Evolutionary conservation across 2,329 filamentous ascomycete species (phyloP).

Genomic region (Huntiella bhutanensis): DNA sequence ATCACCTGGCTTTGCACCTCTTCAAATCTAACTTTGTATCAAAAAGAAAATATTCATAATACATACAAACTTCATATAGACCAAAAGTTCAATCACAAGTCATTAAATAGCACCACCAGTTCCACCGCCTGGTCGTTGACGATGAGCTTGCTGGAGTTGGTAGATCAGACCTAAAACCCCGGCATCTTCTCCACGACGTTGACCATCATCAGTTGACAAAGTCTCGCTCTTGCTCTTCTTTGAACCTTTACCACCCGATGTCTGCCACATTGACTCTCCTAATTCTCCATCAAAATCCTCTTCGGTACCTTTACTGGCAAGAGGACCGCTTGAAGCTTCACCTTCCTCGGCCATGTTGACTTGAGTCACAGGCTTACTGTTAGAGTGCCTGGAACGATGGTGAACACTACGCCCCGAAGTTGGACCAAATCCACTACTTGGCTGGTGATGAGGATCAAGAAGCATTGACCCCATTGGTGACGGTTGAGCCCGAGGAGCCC

Average conservation of each 20-base stretch:
- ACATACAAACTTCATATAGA: background rate
- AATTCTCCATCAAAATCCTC: constrained; percentile 33
- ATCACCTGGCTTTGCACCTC: no score
- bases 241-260: constrained; percentile 27
- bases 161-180: constrained; percentile 40
- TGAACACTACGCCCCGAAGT: constrained; percentile 28
- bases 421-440: constrained; percentile 25
- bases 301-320: constrained; percentile 18
- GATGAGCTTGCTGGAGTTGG: constrained; percentile 38
- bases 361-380: background rate
- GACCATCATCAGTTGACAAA: constrained; percentile 14
- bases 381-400: constrained; percentile 13
- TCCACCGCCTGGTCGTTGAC: constrained; percentile 24
- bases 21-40: no score
- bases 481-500: constrained; percentile 41
- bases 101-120: constrained; percentile 17
- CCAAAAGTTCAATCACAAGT: background rate
- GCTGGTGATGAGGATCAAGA: constrained; percentile 59
- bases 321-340: background rate
- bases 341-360: background rate
- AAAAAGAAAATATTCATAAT: background rate
- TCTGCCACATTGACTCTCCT: constrained; percentile 42
- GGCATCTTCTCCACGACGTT: constrained; percentile 24
- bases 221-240: constrained; percentile 14
- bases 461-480: constrained; percentile 57